Evolutionary conservation across 345 rosid genomes (phyloP), one percentile per base, ranked within the genome.

Genomic region (Crucihimalaya himalaica): DNA sequence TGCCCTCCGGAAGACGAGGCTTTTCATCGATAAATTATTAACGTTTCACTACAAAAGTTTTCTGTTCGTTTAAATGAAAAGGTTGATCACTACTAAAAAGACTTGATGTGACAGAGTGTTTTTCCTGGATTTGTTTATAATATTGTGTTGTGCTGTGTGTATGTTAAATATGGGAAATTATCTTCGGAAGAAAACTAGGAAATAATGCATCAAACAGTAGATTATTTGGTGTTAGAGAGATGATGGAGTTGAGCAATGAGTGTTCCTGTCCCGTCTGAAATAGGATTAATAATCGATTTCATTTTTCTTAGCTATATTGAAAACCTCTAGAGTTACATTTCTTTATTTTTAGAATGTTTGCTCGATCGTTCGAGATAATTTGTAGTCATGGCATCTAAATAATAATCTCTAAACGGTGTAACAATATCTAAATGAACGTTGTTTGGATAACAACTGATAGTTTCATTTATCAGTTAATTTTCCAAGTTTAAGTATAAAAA

Each of bases 211-310:
- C 13, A 42, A 31, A 63, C 23, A 25, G 27, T 52, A 29, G 18
- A 62, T 72, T 63, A 39, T 15, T 40, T 37, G 51, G 40, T 19
- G 20, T 50, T 50, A 3, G 12, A 58, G 46, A 31, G 23, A 29
- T 31, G 16, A 15, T 58, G 12, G n/a, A 32, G 54, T 14, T 45
- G 65, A 34, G 55, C 29, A 46, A 3, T 43, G 35, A 45, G 57
- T 37, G 59, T 23, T 60, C 39, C 18, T 59, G 58, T 71, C 59
- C 35, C 50, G 20, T 59, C 20, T 50, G 75, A 35, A 23, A 35
- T 16, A 48, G 19, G 28, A 15, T 35, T 71, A 7, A 35, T 9
- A 18, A 21, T 61, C 50, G 29, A 47, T 35, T 53, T 34, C 28
- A 20, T 18, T 56, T 4, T 55, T 19, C 5, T 54, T 68, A 28